Conservation (phyloP, 805 yeast species). For the Kregervanrija pseudodelftensis region DNA sequence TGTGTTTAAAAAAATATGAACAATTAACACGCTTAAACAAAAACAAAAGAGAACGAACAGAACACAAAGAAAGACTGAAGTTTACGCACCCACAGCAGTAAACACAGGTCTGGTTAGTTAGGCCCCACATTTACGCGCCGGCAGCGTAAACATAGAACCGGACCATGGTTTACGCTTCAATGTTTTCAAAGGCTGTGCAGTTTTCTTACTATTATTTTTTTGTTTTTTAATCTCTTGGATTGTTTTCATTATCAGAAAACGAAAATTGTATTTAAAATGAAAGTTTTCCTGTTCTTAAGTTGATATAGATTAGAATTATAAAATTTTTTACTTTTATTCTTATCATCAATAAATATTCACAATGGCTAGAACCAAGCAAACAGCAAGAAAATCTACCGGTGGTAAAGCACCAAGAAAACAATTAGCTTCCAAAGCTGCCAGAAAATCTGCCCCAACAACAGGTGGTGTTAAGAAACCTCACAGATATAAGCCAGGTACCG, state of each 20-base stretch:
- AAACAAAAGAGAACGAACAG: too few species aligned
- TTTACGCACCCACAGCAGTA: background rate
- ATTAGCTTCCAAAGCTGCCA: conserved; percentile 86
- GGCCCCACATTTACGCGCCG: conserved; percentile 5
- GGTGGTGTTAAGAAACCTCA: conserved; percentile 94
- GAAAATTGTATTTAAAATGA: background rate
- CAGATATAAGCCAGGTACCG: conserved; percentile 97
- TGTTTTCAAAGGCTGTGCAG: background rate
- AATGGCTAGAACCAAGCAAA: conserved; percentile 93
- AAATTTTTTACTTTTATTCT: background rate
- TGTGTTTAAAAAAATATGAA: too few species aligned
- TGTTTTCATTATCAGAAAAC: background rate
- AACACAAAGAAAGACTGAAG: too few species aligned
- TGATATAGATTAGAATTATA: background rate
- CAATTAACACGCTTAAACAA: too few species aligned
- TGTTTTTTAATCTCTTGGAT: too few species aligned
- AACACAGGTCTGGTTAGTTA: background rate
- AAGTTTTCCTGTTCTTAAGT: background rate
- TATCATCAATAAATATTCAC: conserved; percentile 7
- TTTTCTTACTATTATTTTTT: background rate
- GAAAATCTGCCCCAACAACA: conserved; percentile 86
- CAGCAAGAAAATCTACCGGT: conserved; percentile 93
- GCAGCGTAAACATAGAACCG: background rate
- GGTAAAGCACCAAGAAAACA: conserved; percentile 96
- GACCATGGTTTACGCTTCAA: background rate